Evolutionary conservation across 257 asterid genomes (phyloP).

Genomic region (Solanum okadae): DNA sequence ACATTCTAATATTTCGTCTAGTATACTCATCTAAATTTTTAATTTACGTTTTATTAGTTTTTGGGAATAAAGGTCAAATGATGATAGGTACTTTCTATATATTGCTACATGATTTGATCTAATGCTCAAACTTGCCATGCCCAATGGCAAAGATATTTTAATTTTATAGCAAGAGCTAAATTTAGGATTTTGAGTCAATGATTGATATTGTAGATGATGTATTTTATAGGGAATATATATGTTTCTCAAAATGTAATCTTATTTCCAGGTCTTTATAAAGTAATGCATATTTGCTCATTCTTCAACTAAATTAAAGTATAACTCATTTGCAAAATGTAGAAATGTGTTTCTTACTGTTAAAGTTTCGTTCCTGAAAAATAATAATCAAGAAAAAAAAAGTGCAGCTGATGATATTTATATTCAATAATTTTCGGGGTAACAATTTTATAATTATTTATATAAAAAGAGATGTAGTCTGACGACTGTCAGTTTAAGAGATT

Average conservation of each 20-base stretch:
- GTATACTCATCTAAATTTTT: neutral
- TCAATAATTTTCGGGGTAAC: neutral
- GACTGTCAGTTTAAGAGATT: fast-evolving
- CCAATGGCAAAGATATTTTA: neutral
- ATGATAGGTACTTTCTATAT: neutral
- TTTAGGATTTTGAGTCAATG: neutral
- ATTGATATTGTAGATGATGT: neutral
- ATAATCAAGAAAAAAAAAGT: too few relatives aligned
- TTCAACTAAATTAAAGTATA: neutral
- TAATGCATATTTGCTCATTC: neutral
- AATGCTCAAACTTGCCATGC: neutral
- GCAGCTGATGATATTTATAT: neutral
- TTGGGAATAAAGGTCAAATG: neutral
- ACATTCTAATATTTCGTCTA: neutral
- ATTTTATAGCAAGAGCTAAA: neutral
- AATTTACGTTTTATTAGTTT: neutral
- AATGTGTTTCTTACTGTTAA: neutral
- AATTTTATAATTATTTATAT: too few relatives aligned
- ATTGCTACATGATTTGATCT: neutral
- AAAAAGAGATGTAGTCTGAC: neutral
- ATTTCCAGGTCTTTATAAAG: neutral
- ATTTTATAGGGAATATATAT: neutral
- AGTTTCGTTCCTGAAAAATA: neutral
- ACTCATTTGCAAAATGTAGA: neutral
- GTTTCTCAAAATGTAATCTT: neutral